Evolutionary conservation across 2,329 filamentous ascomycete genomes (phyloP).

Genomic region (Fusarium sp.): DNA sequence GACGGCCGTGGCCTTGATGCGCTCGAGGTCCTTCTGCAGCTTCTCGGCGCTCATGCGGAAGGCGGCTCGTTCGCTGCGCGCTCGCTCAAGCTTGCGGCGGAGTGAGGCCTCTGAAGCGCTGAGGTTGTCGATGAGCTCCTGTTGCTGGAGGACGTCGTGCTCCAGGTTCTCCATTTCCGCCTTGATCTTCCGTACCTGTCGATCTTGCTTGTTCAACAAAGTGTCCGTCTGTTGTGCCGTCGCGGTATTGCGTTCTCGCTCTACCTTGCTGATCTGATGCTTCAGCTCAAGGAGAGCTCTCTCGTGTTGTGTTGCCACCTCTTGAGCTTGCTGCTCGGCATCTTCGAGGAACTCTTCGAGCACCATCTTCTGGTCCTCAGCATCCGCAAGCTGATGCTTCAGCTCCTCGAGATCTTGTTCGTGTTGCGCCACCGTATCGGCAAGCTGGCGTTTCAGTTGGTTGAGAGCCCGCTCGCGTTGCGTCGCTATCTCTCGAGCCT

Average conservation of each 20-base stretch:
- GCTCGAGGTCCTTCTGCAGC: slow-evolving; percentile 63
- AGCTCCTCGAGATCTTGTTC: neutral
- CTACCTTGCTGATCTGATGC: slow-evolving; percentile 63
- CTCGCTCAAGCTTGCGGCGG: slow-evolving; percentile 75
- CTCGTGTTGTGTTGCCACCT: slow-evolving; percentile 58
- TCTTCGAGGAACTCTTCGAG: slow-evolving; percentile 70
- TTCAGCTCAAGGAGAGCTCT: slow-evolving; percentile 58
- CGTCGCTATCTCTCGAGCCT: neutral
- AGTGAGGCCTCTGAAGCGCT: slow-evolving; percentile 69
- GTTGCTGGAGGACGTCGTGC: slow-evolving; percentile 76
- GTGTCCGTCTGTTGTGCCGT: slow-evolving; percentile 53
- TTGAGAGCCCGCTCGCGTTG: neutral
- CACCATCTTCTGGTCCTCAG: slow-evolving; percentile 59
- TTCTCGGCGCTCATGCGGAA: slow-evolving; percentile 67
- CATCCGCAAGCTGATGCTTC: neutral
- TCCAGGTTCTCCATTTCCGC: slow-evolving; percentile 77
- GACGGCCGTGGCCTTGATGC: slow-evolving; percentile 56
- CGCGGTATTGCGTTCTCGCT: slow-evolving; percentile 58
- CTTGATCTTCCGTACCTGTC: slow-evolving; percentile 72
- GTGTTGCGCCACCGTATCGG: neutral
- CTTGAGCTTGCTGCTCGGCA: slow-evolving; percentile 64
- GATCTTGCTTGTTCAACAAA: slow-evolving; percentile 61
- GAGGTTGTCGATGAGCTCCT: slow-evolving; percentile 71
- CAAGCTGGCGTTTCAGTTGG: neutral
- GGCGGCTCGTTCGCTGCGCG: slow-evolving; percentile 72